These are phyloP conservation scores for Epipyxis sp. DNA, from an alignment of 108 stramenopile genomes.

Conservation along the genomic window DNA sequence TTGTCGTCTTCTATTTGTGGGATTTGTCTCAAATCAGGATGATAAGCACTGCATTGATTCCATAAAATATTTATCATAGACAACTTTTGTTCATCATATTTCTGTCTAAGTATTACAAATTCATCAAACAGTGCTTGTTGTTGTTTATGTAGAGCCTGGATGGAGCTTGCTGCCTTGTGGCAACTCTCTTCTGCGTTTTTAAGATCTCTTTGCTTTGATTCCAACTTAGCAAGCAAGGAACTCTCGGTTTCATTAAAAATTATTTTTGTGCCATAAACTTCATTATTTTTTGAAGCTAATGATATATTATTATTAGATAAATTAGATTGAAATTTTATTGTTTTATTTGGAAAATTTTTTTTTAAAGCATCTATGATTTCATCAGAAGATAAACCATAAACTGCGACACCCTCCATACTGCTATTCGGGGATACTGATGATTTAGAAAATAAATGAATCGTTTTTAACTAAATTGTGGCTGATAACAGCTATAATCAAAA, in stretches of 20 bases:
- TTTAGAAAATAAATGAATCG: no score
- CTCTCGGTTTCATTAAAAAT: neutral
- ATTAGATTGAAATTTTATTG: neutral
- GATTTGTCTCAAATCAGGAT: slow-evolving; percentile 32
- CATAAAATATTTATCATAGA: slow-evolving; percentile 40
- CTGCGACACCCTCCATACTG: no score
- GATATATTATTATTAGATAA: no score
- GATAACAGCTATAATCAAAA: no score
- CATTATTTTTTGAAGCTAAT: neutral
- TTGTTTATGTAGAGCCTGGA: slow-evolving; percentile 36
- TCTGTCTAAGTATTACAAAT: slow-evolving; percentile 37
- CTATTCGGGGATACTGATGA: no score
- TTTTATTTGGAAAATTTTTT: neutral
- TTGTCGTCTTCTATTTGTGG: slow-evolving; percentile 2
- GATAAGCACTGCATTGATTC: slow-evolving; percentile 33
- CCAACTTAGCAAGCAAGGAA: slow-evolving; percentile 1
- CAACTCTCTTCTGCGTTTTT: slow-evolving; percentile 15
- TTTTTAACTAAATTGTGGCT: no score
- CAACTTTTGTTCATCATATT: slow-evolving; percentile 46
- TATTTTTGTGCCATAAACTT: neutral
- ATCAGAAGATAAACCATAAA: neutral
- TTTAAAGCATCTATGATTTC: neutral
- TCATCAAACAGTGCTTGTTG: slow-evolving; percentile 40
- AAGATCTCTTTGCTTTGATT: neutral
- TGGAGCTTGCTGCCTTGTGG: neutral